phyloP scores from a whole-genome alignment of 2,329 filamentous ascomycete species.

The Plenodomus lindquistii region DNA sequence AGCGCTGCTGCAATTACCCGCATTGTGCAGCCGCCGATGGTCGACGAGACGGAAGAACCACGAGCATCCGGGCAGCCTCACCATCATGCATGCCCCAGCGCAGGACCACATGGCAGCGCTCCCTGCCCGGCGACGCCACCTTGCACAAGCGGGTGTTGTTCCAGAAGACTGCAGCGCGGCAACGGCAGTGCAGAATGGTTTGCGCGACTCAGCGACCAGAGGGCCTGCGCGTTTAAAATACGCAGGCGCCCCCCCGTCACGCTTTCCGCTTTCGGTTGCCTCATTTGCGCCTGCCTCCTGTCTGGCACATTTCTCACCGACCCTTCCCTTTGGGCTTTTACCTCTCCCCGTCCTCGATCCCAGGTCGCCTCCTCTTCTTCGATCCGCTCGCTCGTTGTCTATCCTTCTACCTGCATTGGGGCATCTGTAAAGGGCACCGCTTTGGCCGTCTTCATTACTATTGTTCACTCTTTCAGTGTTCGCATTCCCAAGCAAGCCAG shows the following conservation, averaged over 20 bases:
- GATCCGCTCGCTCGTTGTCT: slow-evolving; percentile 42
- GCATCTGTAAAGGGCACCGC: slow-evolving; percentile 35
- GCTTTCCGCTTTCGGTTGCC: slow-evolving; percentile 27
- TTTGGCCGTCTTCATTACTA: slow-evolving; percentile 44
- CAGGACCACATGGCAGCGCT: slow-evolving; percentile 8
- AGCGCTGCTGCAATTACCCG: slow-evolving; percentile 12
- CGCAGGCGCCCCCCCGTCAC: slow-evolving; percentile 21
- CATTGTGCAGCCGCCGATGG: slow-evolving; percentile 5
- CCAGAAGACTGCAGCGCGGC: slow-evolving; percentile 22
- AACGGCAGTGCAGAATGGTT: slow-evolving; percentile 12
- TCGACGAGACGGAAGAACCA: slow-evolving; percentile 4
- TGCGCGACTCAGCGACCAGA: slow-evolving; percentile 18
- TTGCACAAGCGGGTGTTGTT: slow-evolving; percentile 20
- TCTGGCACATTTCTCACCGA: slow-evolving; percentile 35
- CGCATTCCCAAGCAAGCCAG: slow-evolving; percentile 38
- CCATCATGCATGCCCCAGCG: slow-evolving; percentile 2
- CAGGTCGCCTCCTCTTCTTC: slow-evolving; percentile 37
- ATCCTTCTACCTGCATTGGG: slow-evolving; percentile 38
- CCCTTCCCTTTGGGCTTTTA: slow-evolving; percentile 23
- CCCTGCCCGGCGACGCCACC: slow-evolving; percentile 27
- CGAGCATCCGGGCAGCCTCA: slow-evolving; percentile 7
- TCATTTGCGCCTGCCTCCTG: slow-evolving; percentile 45
- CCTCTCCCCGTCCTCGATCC: slow-evolving; percentile 30
- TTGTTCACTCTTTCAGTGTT: slow-evolving; percentile 45
- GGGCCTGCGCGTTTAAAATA: slow-evolving; percentile 36